These are phyloP conservation scores for Friedmanniomyces endolithicus DNA, from an alignment of 495 filamentous ascomycete genomes.

Conservation along the genomic window DNA sequence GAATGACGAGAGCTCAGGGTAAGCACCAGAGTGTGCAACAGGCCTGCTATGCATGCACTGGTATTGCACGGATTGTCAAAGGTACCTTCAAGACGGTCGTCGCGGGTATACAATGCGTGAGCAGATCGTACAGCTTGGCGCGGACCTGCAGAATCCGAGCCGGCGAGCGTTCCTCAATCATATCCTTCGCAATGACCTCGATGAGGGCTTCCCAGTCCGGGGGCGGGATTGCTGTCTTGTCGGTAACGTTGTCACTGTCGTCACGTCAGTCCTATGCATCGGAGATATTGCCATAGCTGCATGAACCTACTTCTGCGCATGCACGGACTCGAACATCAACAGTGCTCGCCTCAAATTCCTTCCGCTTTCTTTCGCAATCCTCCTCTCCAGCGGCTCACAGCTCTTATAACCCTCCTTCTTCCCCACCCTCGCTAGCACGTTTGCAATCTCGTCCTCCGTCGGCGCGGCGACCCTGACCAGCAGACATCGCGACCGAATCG, in stretches of 20 bases:
- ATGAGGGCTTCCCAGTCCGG: conserved; percentile 95
- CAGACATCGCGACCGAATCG: conserved; percentile 78
- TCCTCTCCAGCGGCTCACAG: conserved; percentile 55
- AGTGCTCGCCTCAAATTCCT: conserved; percentile 80
- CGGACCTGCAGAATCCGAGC: conserved; percentile 74
- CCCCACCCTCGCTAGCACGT: conserved; percentile 60
- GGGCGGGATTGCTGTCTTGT: conserved; percentile 76
- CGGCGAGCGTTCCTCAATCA: conserved; percentile 81
- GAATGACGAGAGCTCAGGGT: too few species aligned
- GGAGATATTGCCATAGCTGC: background rate
- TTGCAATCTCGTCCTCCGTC: conserved; percentile 68
- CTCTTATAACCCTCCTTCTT: conserved; percentile 64
- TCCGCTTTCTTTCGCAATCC: conserved; percentile 84
- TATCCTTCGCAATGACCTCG: conserved; percentile 73
- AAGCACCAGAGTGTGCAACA: too few species aligned
- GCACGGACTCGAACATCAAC: conserved; percentile 90
- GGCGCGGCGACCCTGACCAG: conserved; percentile 87
- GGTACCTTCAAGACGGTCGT: conserved; percentile 77
- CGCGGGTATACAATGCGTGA: conserved; percentile 92
- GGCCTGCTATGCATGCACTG: background rate
- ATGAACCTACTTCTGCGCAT: conserved; percentile 76
- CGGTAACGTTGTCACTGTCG: conserved; percentile 74
- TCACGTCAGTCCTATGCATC: background rate
- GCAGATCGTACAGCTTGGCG: conserved; percentile 83
- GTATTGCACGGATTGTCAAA: background rate